These are phyloP conservation scores for Xylariaceae sp. DNA, from an alignment of 2,329 filamentous ascomycete species.

Conservation along the genomic window DNA sequence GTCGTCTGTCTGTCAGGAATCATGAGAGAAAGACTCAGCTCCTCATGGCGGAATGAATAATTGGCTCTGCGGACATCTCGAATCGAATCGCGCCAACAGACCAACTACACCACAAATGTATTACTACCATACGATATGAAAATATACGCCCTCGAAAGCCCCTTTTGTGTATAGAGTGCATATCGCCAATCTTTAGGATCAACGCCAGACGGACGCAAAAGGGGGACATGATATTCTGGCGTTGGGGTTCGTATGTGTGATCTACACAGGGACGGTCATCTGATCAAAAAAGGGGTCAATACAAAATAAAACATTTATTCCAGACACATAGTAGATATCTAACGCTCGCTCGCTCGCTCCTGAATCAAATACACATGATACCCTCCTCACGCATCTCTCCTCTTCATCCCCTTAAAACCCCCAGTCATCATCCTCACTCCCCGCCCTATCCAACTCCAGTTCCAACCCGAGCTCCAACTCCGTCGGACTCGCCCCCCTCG, in stretches of 20 bases:
- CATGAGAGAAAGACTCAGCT: not conserved
- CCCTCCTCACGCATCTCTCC: not conserved
- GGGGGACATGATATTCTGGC: not conserved
- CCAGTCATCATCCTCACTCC: not conserved
- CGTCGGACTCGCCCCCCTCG: slow-evolving; percentile 30
- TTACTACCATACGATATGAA: not conserved
- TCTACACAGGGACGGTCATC: not conserved
- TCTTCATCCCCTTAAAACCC: not conserved
- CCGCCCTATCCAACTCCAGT: not conserved
- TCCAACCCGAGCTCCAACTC: slow-evolving; percentile 21
- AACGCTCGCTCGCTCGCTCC: not conserved
- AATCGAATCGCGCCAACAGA: not conserved
- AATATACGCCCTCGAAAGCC: not conserved
- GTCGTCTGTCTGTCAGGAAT: not conserved
- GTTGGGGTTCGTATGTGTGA: not conserved
- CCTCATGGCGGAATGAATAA: not conserved
- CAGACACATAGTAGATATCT: not conserved
- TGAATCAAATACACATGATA: too few relatives aligned
- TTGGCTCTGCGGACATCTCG: not conserved
- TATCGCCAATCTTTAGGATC: not conserved
- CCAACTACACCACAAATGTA: not conserved
- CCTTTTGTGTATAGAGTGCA: not conserved
- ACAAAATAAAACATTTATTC: not conserved
- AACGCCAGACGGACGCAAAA: not conserved
- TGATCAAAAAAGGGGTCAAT: not conserved